phyloP scores from a whole-genome alignment of 2,329 filamentous ascomycete species.

The Sporothrix euskadiensis region DNA sequence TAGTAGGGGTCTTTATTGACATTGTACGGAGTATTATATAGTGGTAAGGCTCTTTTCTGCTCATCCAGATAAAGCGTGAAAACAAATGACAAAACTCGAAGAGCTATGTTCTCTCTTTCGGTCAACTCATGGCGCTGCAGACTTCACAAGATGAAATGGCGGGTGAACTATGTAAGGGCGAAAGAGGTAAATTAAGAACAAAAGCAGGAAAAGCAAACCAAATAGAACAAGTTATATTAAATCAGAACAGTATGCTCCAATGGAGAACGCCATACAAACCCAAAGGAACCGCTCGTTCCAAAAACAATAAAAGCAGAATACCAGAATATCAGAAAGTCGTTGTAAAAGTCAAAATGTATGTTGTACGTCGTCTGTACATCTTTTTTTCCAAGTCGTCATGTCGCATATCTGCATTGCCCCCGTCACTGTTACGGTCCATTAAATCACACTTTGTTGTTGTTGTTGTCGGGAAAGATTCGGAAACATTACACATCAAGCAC shows the following conservation, averaged over 20 bases:
- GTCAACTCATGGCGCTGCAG: background rate
- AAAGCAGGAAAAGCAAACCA: background rate
- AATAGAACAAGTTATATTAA: background rate
- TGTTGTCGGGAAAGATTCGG: too few relatives aligned
- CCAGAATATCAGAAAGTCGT: background rate
- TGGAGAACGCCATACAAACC: slow-evolving; percentile 18
- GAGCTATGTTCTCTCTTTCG: background rate
- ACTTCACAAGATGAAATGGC: background rate
- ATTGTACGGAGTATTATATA: slow-evolving; percentile 10
- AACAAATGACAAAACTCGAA: background rate
- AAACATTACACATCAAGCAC: background rate
- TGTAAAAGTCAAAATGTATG: background rate
- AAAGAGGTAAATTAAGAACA: background rate
- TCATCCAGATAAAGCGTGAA: background rate
- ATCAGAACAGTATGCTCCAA: background rate
- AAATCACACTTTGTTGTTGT: background rate
- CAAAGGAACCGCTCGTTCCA: slow-evolving; percentile 14
- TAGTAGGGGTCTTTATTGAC: background rate
- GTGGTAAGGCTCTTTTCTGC: background rate
- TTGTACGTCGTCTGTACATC: background rate
- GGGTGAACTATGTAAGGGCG: background rate
- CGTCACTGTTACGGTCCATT: background rate
- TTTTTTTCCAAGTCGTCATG: slow-evolving; percentile 14
- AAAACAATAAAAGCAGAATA: background rate
- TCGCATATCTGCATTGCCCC: slow-evolving; percentile 2